These are phyloP conservation scores for Podaxis sp. DNA, from an alignment of 768 basidiomycete genomes.

Conservation along the genomic window DNA sequence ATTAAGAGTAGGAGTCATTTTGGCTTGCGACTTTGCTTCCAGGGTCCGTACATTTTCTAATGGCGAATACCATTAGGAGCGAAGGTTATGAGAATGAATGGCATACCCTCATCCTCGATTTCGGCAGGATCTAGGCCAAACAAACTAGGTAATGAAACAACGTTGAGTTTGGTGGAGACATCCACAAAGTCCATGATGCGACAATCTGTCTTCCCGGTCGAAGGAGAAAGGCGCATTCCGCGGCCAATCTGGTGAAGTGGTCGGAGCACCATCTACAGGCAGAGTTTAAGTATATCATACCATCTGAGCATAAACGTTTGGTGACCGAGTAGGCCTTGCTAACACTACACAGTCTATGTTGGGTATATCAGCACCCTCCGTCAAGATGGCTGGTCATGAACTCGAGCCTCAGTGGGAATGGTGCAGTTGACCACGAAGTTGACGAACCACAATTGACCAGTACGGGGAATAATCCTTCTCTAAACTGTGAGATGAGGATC, in stretches of 20 bases:
- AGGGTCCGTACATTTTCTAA: constrained; percentile 6
- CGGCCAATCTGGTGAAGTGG: constrained; percentile 74
- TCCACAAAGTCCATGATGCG: constrained; percentile 91
- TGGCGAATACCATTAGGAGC: neutral
- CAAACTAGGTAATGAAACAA: constrained; percentile 76
- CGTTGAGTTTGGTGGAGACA: constrained; percentile 62
- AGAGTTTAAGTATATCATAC: constrained; percentile 31
- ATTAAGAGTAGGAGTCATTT: neutral
- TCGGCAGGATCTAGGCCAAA: constrained; percentile 80
- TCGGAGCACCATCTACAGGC: neutral
- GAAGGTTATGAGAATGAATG: constrained; percentile 13
- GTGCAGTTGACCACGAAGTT: neutral
- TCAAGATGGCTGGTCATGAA: constrained; percentile 62
- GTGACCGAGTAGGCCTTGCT: constrained; percentile 83
- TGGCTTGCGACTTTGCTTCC: constrained; percentile 5
- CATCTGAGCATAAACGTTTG: constrained; percentile 92
- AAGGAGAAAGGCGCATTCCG: constrained; percentile 82
- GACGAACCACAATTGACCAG: constrained; percentile 80
- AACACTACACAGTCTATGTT: constrained; percentile 90
- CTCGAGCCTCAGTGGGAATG: neutral
- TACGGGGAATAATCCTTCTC: constrained; percentile 72
- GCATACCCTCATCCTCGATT: constrained; percentile 55
- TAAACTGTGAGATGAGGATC: constrained; percentile 63
- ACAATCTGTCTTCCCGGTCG: constrained; percentile 79
- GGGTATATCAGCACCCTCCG: constrained; percentile 93